phyloP scores from a whole-genome alignment of 2,329 filamentous ascomycete genomes.

The Aspergillus sp. region DNA sequence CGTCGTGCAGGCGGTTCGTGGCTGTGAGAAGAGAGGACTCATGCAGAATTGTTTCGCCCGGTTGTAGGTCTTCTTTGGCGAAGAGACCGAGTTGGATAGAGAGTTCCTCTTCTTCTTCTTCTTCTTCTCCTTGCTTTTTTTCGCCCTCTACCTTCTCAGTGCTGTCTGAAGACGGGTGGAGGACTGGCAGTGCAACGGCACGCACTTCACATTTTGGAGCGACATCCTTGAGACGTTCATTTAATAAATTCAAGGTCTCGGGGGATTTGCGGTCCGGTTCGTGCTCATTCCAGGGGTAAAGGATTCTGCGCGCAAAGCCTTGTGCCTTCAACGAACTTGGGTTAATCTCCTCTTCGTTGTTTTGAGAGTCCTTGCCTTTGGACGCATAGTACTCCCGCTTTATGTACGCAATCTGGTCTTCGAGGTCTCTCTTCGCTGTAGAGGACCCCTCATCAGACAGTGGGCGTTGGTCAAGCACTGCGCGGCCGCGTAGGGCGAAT shows the following conservation, averaged over 20 bases:
- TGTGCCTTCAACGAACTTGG: constrained; percentile 35
- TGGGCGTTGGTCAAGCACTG: constrained; percentile 21
- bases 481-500: constrained; percentile 33
- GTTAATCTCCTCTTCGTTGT: constrained; percentile 21
- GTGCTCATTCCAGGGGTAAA: constrained; percentile 64
- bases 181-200: constrained; percentile 71
- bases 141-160: not conserved
- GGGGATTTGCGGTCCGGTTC: constrained; percentile 59
- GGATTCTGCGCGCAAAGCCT: constrained; percentile 50
- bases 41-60: constrained; percentile 73
- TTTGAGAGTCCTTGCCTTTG: not conserved
- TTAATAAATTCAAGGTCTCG: constrained; percentile 65
- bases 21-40: constrained; percentile 87
- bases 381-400: constrained; percentile 24
- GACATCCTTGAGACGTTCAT: constrained; percentile 64
- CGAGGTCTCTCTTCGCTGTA: constrained; percentile 16
- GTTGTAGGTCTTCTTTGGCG: constrained; percentile 74
- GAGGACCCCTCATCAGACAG: not conserved
- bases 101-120: constrained; percentile 35
- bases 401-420: constrained; percentile 30
- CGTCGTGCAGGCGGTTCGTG: constrained; percentile 82
- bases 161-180: constrained; percentile 47
- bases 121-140: constrained; percentile 6
- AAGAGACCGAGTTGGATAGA: constrained; percentile 84
- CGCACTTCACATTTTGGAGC: constrained; percentile 81